Evolutionary conservation across 805 yeast genomes (phyloP).

Genomic region (Isabelozyma heimii): DNA sequence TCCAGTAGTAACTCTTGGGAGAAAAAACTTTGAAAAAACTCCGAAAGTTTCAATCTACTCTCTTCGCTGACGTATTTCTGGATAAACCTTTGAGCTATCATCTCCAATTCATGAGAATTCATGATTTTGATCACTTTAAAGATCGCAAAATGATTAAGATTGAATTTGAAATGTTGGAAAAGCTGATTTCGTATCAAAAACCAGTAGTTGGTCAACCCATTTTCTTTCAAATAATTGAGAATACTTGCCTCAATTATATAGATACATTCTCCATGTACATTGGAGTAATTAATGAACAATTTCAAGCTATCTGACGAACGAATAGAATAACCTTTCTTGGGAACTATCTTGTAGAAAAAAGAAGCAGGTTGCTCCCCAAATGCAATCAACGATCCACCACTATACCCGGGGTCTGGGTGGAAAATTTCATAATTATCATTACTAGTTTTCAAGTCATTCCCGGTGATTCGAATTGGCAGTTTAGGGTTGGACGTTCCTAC

Average conservation of each 20-base stretch:
- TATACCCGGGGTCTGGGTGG: conserved; percentile 14
- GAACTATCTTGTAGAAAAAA: conserved; percentile 52
- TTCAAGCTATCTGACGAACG: conserved; percentile 34
- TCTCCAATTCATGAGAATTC: conserved; percentile 15
- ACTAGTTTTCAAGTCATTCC: conserved; percentile 36
- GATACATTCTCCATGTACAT: conserved; percentile 44
- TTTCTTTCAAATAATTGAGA: conserved; percentile 10
- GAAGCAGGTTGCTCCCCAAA: conserved; percentile 71
- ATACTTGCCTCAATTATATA: conserved; percentile 7
- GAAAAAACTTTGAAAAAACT: background rate
- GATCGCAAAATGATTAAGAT: conserved; percentile 29
- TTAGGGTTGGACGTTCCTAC: conserved; percentile 55
- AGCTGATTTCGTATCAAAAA: conserved; percentile 18
- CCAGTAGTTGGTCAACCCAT: conserved; percentile 15
- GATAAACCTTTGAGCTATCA: conserved; percentile 10
- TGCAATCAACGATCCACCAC: conserved; percentile 41
- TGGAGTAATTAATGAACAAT: conserved; percentile 45
- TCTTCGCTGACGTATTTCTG: conserved; percentile 6
- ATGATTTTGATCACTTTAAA: conserved; percentile 12
- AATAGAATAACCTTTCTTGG: conserved; percentile 14
- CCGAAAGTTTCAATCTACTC: background rate
- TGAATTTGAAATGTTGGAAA: conserved; percentile 19
- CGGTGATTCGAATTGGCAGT: conserved; percentile 52
- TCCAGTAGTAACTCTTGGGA: background rate
- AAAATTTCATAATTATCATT: conserved; percentile 22